phyloP scores from a whole-genome alignment of 768 basidiomycete genomes.

The Russula virescens region DNA sequence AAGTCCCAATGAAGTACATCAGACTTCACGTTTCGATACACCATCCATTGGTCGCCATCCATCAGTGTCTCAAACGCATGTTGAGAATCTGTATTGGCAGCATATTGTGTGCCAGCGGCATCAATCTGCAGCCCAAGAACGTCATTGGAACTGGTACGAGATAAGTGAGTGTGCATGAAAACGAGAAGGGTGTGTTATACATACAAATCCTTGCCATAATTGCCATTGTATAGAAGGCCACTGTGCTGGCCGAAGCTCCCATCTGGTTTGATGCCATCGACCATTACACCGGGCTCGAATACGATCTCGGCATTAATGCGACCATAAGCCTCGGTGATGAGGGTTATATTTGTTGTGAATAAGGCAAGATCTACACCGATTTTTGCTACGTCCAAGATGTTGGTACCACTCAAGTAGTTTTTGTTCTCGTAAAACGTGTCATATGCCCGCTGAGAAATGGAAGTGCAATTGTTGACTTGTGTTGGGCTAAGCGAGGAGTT shows the following conservation, averaged over 20 bases:
- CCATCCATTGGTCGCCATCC: conserved; percentile 64
- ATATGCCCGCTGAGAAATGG: conserved; percentile 20
- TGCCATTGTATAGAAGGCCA: conserved; percentile 60
- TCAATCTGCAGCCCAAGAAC: conserved; percentile 56
- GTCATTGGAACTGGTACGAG: conserved; percentile 46
- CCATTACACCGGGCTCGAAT: conserved; percentile 41
- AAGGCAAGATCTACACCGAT: conserved; percentile 28
- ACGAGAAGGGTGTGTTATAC: conserved; percentile 13
- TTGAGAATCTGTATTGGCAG: conserved; percentile 34
- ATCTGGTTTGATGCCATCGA: conserved; percentile 54
- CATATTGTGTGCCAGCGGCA: conserved; percentile 56
- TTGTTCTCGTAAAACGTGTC: conserved; percentile 22
- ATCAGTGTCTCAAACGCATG: conserved; percentile 51
- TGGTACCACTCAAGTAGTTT: conserved; percentile 55
- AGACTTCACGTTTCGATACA: conserved; percentile 52
- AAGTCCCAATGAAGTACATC: conserved; percentile 66
- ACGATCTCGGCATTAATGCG: conserved; percentile 49
- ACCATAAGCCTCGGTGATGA: conserved; percentile 45
- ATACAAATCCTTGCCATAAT: conserved; percentile 54
- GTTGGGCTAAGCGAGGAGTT: conserved; percentile 17
- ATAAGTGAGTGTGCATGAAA: neutral
- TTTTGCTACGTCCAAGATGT: conserved; percentile 56
- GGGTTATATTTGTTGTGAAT: conserved; percentile 33
- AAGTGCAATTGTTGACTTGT: conserved; percentile 16
- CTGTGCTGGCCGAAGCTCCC: conserved; percentile 46